These are phyloP conservation scores for Epicoccum sorghinum DNA, from an alignment of 2,329 filamentous ascomycete species.

Conservation along the genomic window DNA sequence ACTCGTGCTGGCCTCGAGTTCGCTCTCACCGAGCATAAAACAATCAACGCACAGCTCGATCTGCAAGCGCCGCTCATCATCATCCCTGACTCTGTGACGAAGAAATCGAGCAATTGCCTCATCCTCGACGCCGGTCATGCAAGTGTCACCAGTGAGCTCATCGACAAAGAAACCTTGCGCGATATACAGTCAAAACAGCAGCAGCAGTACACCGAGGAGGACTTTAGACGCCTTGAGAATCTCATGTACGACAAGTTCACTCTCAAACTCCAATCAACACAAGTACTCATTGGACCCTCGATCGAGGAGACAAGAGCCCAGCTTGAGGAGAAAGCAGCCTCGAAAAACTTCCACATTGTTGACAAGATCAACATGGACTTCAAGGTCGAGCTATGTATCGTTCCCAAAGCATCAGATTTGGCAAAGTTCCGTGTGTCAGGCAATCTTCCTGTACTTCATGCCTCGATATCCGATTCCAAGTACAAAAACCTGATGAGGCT, in stretches of 20 bases:
- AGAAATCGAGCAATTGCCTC: constrained; percentile 79
- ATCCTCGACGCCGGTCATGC: constrained; percentile 97
- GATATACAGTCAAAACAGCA: constrained; percentile 91
- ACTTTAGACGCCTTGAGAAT: constrained; percentile 84
- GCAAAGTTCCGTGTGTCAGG: constrained; percentile 92
- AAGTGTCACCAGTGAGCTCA: constrained; percentile 90
- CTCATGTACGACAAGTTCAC: constrained; percentile 98
- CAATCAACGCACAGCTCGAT: constrained; percentile 93
- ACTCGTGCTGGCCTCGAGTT: constrained; percentile 95
- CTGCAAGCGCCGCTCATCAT: constrained; percentile 96
- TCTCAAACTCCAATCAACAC: constrained; percentile 90
- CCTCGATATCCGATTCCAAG: constrained; percentile 89
- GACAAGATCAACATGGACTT: constrained; percentile 98
- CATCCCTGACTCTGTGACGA: constrained; percentile 88
- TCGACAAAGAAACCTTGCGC: constrained; percentile 86
- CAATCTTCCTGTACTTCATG: constrained; percentile 89
- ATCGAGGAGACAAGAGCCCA: constrained; percentile 89
- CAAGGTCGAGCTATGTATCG: constrained; percentile 90
- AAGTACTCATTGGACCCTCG: constrained; percentile 92
- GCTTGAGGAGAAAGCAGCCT: constrained; percentile 69
- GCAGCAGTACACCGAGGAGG: constrained; percentile 84
- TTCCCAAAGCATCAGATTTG: constrained; percentile 93
- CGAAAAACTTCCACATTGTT: constrained; percentile 82
- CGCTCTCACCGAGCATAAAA: constrained; percentile 96
- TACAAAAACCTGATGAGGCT: constrained; percentile 97